These are phyloP conservation scores for Acacia confusa DNA, from an alignment of 306 rosid species.

Conservation along the genomic window DNA sequence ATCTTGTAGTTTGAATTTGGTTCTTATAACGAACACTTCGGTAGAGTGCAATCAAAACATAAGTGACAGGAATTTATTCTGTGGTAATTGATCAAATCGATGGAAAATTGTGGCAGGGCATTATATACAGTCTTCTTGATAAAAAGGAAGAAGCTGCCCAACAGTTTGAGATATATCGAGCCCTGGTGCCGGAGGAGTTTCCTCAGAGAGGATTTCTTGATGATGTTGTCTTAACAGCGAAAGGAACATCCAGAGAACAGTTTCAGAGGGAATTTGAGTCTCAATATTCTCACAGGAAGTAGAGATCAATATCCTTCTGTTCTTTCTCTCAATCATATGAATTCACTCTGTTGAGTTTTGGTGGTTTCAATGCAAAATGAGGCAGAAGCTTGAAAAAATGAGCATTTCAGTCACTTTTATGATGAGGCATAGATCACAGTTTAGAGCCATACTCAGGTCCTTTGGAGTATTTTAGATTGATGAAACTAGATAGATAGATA, in stretches of 20 bases:
- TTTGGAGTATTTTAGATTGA: not conserved
- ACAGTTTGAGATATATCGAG: conserved; percentile 71
- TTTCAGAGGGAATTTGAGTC: conserved; percentile 56
- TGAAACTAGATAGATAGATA: too few species aligned
- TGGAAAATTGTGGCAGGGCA: conserved; percentile 59
- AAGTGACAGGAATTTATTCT: not conserved
- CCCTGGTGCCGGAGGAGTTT: conserved; percentile 82
- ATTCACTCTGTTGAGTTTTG: not conserved
- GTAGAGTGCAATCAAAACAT: conserved; percentile 6
- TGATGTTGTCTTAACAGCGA: conserved; percentile 75
- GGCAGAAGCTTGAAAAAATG: not conserved
- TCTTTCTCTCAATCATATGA: conserved; percentile 6
- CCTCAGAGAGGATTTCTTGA: conserved; percentile 86
- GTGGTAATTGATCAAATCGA: conserved; percentile 10
- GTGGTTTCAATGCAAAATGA: conserved; percentile 15
- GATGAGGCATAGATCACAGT: not conserved
- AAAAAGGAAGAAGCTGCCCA: conserved; percentile 75
- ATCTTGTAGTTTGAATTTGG: not conserved
- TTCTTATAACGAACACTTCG: not conserved
- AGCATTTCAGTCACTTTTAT: conserved; percentile 8
- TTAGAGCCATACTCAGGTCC: not conserved
- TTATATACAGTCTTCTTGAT: conserved; percentile 76
- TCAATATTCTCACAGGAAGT: conserved; percentile 53
- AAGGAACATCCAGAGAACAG: conserved; percentile 50
- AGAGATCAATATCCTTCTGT: not conserved